phyloP scores from a whole-genome alignment of 495 filamentous ascomycete genomes.

The Penicillium paradoxum region DNA sequence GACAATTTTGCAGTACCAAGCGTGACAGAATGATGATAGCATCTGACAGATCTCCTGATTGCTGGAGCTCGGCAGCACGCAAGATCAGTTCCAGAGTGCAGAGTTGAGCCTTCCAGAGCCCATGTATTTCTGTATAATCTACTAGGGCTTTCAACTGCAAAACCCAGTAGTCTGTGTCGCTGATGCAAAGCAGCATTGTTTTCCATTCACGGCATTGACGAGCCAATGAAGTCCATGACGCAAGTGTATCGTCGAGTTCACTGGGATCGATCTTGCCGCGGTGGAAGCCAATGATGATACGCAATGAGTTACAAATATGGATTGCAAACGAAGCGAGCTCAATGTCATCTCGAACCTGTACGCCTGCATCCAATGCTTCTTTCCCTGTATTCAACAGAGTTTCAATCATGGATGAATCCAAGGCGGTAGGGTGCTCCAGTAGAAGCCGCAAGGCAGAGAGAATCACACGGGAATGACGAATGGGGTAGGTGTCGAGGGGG shows the following conservation, averaged over 20 bases:
- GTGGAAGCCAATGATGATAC: constrained; percentile 51
- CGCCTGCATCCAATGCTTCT: constrained; percentile 22
- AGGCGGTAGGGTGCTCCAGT: constrained; percentile 31
- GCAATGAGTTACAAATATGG: constrained; percentile 55
- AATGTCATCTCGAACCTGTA: constrained; percentile 46
- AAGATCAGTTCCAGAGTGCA: constrained; percentile 44
- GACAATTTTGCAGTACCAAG: constrained; percentile 67
- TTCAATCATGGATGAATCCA: constrained; percentile 27
- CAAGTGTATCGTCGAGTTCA: constrained; percentile 41
- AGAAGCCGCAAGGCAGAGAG: constrained; percentile 38
- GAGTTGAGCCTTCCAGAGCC: constrained; percentile 51
- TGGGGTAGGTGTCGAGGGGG: constrained; percentile 29
- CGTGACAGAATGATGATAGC: constrained; percentile 53
- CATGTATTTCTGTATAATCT: constrained; percentile 75
- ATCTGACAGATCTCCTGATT: constrained; percentile 47
- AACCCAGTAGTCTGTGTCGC: constrained; percentile 56
- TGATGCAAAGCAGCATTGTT: constrained; percentile 52
- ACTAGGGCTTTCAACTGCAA: constrained; percentile 62
- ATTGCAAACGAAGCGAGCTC: constrained; percentile 47
- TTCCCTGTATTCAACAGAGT: constrained; percentile 35
- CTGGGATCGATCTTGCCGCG: constrained; percentile 42
- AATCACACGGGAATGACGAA: constrained; percentile 44
- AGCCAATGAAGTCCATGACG: constrained; percentile 35
- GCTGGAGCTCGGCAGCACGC: constrained; percentile 49
- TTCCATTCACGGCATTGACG: constrained; percentile 41